Evolutionary conservation across 805 yeast genomes (phyloP).

Genomic region (Lachancea sp.): DNA sequence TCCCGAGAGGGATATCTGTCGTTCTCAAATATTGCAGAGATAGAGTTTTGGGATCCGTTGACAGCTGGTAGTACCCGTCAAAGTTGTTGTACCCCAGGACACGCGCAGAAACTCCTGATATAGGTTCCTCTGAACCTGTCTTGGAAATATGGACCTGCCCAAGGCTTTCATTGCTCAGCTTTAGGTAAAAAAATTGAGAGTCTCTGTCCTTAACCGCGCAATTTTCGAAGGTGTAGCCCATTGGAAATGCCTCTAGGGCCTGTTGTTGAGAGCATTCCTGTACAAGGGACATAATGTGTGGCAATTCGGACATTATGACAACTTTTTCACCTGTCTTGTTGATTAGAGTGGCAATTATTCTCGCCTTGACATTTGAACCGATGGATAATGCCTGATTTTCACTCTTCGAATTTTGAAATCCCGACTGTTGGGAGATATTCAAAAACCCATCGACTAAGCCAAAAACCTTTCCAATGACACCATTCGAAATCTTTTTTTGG

Average conservation of each 20-base stretch:
- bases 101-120: slow-evolving; percentile 61
- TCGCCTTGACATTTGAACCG: slow-evolving; percentile 63
- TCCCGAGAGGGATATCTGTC: slow-evolving; percentile 74
- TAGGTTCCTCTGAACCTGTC: slow-evolving; percentile 42
- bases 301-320: slow-evolving; percentile 52
- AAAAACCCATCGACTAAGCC: slow-evolving; percentile 72
- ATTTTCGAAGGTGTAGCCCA: slow-evolving; percentile 55
- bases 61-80: slow-evolving; percentile 62
- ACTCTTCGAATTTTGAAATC: slow-evolving; percentile 44
- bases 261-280: slow-evolving; percentile 8
- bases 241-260: slow-evolving; percentile 57
- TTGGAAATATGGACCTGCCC: slow-evolving; percentile 82
- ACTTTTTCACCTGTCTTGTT: slow-evolving; percentile 49
- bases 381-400: slow-evolving; percentile 42
- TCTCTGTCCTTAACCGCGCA: slow-evolving; percentile 59
- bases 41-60: slow-evolving; percentile 61
- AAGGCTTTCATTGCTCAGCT: slow-evolving; percentile 45
- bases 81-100: slow-evolving; percentile 60
- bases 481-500: slow-evolving; percentile 50
- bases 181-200: slow-evolving; percentile 47
- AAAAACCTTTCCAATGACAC: slow-evolving; percentile 64
- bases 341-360: slow-evolving; percentile 58
- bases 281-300: slow-evolving; percentile 40
- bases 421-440: slow-evolving; percentile 57
- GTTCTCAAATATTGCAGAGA: slow-evolving; percentile 59